phyloP scores from a whole-genome alignment of 495 filamentous ascomycete genomes.

The Baudoinia panamericana region DNA sequence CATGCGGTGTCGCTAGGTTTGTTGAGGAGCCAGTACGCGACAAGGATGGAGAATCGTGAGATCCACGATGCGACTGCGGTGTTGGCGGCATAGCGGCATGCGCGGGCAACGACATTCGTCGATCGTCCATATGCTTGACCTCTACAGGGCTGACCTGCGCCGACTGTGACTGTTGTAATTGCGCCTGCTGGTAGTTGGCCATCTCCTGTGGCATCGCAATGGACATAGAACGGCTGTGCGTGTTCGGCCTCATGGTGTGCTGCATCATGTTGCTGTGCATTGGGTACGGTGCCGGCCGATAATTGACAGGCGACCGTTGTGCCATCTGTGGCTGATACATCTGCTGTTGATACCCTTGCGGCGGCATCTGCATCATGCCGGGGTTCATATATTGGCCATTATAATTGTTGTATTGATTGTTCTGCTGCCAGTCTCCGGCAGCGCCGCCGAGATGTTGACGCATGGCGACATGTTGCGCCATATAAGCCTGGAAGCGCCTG shows the following conservation, averaged over 20 bases:
- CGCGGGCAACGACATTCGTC: constrained; percentile 31
- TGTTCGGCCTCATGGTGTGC: constrained; percentile 20
- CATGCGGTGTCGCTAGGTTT: background rate
- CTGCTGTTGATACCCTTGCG: constrained; percentile 11
- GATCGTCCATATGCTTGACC: constrained; percentile 15
- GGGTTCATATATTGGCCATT: constrained; percentile 30
- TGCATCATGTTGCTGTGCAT: constrained; percentile 12
- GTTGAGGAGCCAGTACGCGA: constrained; percentile 8
- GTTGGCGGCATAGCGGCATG: constrained; percentile 21
- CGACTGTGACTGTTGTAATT: constrained; percentile 10
- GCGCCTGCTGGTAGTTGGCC: constrained; percentile 11
- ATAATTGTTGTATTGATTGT: constrained; percentile 27
- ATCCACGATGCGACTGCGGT: constrained; percentile 19
- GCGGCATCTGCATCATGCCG: constrained; percentile 15
- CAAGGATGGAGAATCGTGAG: constrained; percentile 7
- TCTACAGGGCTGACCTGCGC: constrained; percentile 21
- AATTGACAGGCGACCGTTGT: constrained; percentile 24
- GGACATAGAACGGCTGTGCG: constrained; percentile 27
- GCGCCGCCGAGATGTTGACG: constrained; percentile 35
- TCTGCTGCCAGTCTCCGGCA: constrained; percentile 24
- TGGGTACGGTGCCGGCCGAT: constrained; percentile 27
- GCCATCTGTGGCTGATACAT: constrained; percentile 34
- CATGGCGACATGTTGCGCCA: constrained; percentile 47
- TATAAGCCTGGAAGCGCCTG: constrained; percentile 42
- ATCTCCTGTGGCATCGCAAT: constrained; percentile 29